phyloP scores from a whole-genome alignment of 2,329 filamentous ascomycete species.

The Alternaria triticimaculans region DNA sequence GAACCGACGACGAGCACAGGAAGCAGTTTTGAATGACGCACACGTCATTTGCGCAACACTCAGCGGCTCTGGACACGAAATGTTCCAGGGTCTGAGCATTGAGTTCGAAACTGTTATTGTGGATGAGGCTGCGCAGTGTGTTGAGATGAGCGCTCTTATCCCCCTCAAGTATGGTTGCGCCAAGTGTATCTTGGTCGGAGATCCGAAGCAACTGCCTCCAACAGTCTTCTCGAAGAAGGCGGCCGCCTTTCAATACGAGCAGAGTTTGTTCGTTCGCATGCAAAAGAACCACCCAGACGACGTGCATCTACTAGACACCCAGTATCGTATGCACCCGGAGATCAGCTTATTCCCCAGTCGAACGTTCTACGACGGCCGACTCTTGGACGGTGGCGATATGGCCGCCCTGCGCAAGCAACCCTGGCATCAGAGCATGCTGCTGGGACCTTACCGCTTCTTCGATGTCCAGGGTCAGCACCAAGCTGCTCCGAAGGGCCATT shows the following conservation, averaged over 20 bases:
- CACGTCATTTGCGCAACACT: slow-evolving; percentile 95
- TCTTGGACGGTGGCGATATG: slow-evolving; percentile 88
- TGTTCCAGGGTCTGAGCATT: slow-evolving; percentile 92
- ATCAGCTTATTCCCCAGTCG: slow-evolving; percentile 90
- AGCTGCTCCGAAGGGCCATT: slow-evolving; percentile 82
- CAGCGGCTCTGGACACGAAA: slow-evolving; percentile 94
- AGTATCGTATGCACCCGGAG: slow-evolving; percentile 99
- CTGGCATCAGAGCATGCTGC: slow-evolving; percentile 83
- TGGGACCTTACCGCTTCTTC: slow-evolving; percentile 96
- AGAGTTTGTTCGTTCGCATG: slow-evolving; percentile 98
- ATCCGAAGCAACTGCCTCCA: slow-evolving; percentile 95
- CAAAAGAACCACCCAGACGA: slow-evolving; percentile 87
- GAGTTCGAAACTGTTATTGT: slow-evolving; percentile 99
- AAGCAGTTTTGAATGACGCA: slow-evolving; percentile 87
- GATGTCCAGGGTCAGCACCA: slow-evolving; percentile 90
- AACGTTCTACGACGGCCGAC: slow-evolving; percentile 88
- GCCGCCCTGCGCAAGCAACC: slow-evolving; percentile 73
- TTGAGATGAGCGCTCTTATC: slow-evolving; percentile 94
- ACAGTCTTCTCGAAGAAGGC: slow-evolving; percentile 95
- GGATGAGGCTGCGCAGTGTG: slow-evolving; percentile 97
- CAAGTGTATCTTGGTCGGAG: slow-evolving; percentile 96
- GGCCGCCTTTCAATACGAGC: slow-evolving; percentile 91
- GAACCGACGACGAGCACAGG: slow-evolving; percentile 81
- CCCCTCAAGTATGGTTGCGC: slow-evolving; percentile 96
- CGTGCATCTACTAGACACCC: slow-evolving; percentile 92